These are phyloP conservation scores for Fusarium continuum DNA, from an alignment of 2,329 filamentous ascomycete species.

Conservation along the genomic window DNA sequence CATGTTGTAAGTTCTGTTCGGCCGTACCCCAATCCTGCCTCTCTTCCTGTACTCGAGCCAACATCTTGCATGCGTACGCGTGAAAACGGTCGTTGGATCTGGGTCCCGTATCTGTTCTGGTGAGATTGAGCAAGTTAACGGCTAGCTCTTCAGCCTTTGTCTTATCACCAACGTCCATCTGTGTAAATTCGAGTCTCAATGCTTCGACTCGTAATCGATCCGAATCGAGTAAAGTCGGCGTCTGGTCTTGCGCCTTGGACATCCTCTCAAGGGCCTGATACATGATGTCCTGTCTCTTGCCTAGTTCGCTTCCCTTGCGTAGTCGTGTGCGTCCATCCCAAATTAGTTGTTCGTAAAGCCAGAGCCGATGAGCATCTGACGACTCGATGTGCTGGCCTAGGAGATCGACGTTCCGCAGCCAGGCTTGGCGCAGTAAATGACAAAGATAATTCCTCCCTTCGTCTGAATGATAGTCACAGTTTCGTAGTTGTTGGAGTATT, in stretches of 20 bases:
- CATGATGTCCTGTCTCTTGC: constrained; percentile 44
- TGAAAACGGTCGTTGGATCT: constrained; percentile 50
- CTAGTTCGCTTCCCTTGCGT: constrained; percentile 46
- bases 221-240: constrained; percentile 22
- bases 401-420: constrained; percentile 50
- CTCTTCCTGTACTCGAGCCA: constrained; percentile 48
- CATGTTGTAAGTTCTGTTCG: constrained; percentile 47
- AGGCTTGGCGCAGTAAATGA: constrained; percentile 49
- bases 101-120: constrained; percentile 32
- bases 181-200: constrained; percentile 50
- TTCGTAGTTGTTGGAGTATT: constrained; percentile 47
- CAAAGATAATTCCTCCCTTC: constrained; percentile 46
- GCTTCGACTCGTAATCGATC: constrained; percentile 47
- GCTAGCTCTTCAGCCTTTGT: constrained; percentile 47
- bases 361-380: constrained; percentile 45
- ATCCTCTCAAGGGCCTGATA: constrained; percentile 45
- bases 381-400: constrained; percentile 46
- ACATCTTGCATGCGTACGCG: constrained; percentile 52
- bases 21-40: constrained; percentile 46
- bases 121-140: constrained; percentile 42
- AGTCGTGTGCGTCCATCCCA: constrained; percentile 51
- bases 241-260: constrained; percentile 18
- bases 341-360: constrained; percentile 53
- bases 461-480: constrained; percentile 46
- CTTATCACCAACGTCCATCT: constrained; percentile 50